Evolutionary conservation across 768 basidiomycete genomes (phyloP), one percentile per base, ranked within the genome.

Genomic region (Tylopilus sp.): DNA sequence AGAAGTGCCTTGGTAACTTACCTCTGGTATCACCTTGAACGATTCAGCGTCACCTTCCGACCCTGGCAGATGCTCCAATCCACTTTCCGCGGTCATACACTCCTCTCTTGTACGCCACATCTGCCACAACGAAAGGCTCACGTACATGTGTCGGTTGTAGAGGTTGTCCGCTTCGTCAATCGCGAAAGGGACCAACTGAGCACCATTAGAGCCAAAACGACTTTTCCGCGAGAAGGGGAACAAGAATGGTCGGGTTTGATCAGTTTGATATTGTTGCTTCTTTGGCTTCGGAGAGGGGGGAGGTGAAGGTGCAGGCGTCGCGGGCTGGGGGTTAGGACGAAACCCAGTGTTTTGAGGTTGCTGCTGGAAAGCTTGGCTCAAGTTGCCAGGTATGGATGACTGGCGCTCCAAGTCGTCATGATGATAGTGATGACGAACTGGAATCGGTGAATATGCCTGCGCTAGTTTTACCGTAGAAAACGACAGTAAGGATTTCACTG

Each of bases 221-320:
- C 69, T 76, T 36, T 55, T 70, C n/a, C 83, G 80, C 6, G 93
- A 91, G 66, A 97, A 99, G 0, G 97, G 97, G 67, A 99, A 95
- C 53, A 98, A 73, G 67, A 98, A 99, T 1, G 97, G 95, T 12
- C 90, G 79, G 41, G 74, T 83, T 66, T 95, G 97, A 69, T 99
- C 97, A 0, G 97, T 99, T 65, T 98, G 97, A 67, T 92, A 99
- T 66, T 95, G 92, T 65, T 95, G 95, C 67, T 98, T 98, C 75
- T 99, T 99, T 10, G 91, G 92, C 64, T 95, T 98, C 2, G 84
- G 89, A 30, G 83, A 80, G 7, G 81, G 76, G 0, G 91, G 90
- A 0, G 94, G 94, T 0, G 91, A 83, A 2, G 95, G 93, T 22
- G 93, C 92, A 6, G 95, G 95, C 4, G 95, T 98, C 12, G 85